Conservation (phyloP, 176 grass and related monocot species). For the Zoysia pacifica region DNA sequence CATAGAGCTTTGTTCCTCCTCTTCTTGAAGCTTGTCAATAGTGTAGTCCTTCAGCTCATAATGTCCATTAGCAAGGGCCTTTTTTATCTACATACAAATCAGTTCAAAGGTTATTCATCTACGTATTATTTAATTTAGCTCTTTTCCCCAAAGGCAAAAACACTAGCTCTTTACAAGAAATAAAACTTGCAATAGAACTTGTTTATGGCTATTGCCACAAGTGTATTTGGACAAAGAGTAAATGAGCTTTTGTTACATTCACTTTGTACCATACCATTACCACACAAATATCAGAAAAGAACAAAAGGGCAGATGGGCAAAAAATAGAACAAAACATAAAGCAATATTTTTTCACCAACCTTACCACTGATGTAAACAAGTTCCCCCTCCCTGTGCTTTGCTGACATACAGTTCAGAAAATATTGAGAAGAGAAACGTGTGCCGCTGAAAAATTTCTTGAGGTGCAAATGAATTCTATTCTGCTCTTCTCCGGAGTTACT, state of each 20-base stretch:
- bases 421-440: slow-evolving; percentile 54
- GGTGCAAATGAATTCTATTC: slow-evolving; percentile 81
- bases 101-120: slow-evolving; percentile 11
- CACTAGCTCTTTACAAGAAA: slow-evolving; percentile 22
- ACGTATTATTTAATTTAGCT: neutral
- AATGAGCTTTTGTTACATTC: slow-evolving; percentile 13
- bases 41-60: slow-evolving; percentile 82
- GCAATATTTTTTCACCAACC: slow-evolving; percentile 61
- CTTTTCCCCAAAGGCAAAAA: neutral
- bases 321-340: slow-evolving; percentile 36
- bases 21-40: slow-evolving; percentile 67
- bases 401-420: slow-evolving; percentile 75
- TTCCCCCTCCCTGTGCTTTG: slow-evolving; percentile 82
- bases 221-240: slow-evolving; percentile 9
- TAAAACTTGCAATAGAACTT: slow-evolving; percentile 2
- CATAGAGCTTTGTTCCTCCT: slow-evolving; percentile 54
- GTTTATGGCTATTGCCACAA: slow-evolving; percentile 1
- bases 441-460: slow-evolving; percentile 79
- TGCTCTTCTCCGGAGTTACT: slow-evolving; percentile 35
- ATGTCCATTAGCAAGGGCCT: slow-evolving; percentile 54
- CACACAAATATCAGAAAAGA: slow-evolving; percentile 24
- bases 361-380: slow-evolving; percentile 90
- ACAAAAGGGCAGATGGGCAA: slow-evolving; percentile 26
- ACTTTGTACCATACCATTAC: slow-evolving; percentile 21
- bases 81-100: slow-evolving; percentile 61